A percentile compares a stretch with the other conserved stretches of the same genome.
Evolutionary conservation across 768 basidiomycete genomes (phyloP).

Genomic region (Pisolithus marmoratus): DNA sequence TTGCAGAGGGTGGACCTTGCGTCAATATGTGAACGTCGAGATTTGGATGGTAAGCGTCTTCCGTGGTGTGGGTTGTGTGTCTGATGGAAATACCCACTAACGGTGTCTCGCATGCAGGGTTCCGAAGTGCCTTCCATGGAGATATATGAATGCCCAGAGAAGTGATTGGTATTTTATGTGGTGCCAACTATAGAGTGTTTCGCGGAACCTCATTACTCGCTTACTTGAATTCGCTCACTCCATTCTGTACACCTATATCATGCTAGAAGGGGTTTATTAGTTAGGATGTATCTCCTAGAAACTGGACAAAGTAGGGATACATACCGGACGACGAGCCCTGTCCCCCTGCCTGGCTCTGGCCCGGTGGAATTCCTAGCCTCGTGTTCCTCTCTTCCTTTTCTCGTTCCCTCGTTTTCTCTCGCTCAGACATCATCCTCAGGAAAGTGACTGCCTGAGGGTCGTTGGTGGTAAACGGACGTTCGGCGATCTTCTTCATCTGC

Average conservation of each 20-base stretch:
- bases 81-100: not conserved
- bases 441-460: constrained; percentile 8
- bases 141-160: not conserved
- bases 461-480: constrained; percentile 17
- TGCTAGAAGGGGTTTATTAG: not conserved
- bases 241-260: not conserved
- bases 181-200: not conserved
- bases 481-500: constrained; percentile 43
- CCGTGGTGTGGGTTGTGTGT: not conserved
- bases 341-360: constrained; percentile 9
- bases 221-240: not conserved
- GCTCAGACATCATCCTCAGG: constrained; percentile 16
- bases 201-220: not conserved
- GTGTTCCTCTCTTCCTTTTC: constrained; percentile 20
- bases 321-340: constrained; percentile 10
- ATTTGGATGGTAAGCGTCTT: constrained; percentile 54
- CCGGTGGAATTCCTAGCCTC: constrained; percentile 23
- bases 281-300: not conserved
- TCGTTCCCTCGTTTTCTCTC: constrained; percentile 16
- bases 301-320: not conserved
- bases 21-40: constrained; percentile 60
- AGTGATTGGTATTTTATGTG: not conserved
- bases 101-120: constrained; percentile 2
- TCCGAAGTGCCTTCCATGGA: constrained; percentile 4
- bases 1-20: constrained; percentile 76